Conservation (phyloP, 2,329 filamentous ascomycete species). For the Hypoxylon sp. region DNA sequence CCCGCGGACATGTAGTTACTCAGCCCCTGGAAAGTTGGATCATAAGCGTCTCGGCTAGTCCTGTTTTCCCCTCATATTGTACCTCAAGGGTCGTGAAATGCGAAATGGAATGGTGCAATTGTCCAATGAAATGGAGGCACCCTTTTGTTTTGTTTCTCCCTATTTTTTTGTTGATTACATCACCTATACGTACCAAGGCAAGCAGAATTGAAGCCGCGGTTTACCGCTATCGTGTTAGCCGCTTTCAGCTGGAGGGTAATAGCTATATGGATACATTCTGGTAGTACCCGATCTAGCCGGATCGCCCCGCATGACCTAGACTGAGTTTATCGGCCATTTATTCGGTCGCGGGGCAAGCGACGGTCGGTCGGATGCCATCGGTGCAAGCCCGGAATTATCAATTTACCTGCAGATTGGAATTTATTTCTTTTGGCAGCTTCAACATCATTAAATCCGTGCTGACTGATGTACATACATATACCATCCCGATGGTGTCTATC, state of each 20-base stretch:
- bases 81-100: neutral
- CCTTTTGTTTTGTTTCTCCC: neutral
- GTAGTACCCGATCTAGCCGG: slow-evolving; percentile 1
- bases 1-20: neutral
- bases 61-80: slow-evolving; percentile 8
- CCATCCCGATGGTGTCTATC: neutral
- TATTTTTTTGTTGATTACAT: slow-evolving; percentile 13
- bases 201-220: slow-evolving; percentile 15
- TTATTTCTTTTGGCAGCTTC: neutral
- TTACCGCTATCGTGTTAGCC: slow-evolving; percentile 13
- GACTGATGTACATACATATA: slow-evolving; percentile 19
- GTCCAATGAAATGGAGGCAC: slow-evolving; percentile 21
- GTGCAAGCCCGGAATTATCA: slow-evolving; percentile 19
- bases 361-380: slow-evolving; percentile 22
- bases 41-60: slow-evolving; percentile 5
- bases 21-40: slow-evolving; percentile 14
- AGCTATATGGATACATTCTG: no score
- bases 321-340: slow-evolving; percentile 31
- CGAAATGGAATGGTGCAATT: slow-evolving; percentile 21
- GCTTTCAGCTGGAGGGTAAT: neutral
- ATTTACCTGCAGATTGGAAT: neutral
- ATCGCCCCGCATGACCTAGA: slow-evolving; percentile 19
- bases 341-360: slow-evolving; percentile 30
- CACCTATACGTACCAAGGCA: slow-evolving; percentile 8
- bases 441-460: slow-evolving; percentile 19